These are phyloP conservation scores for Gossypium longicalyx DNA, from an alignment of 345 rosid species.

Conservation along the genomic window DNA sequence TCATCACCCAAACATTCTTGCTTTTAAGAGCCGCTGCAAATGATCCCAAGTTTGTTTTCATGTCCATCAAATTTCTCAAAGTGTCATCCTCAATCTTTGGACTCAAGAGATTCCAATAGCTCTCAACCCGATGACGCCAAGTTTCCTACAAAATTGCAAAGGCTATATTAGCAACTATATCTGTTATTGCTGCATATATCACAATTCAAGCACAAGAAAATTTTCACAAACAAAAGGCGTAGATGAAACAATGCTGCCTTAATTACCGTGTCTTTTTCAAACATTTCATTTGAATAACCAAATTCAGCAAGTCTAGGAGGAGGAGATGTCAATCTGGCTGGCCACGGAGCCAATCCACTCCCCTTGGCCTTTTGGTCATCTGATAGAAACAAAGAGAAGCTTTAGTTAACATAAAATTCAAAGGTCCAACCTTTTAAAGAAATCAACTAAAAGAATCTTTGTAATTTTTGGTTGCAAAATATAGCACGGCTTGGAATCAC, in stretches of 20 bases:
- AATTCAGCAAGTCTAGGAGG: slow-evolving; percentile 91
- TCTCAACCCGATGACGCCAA: slow-evolving; percentile 71
- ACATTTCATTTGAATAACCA: slow-evolving; percentile 72
- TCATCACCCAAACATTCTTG: slow-evolving; percentile 95
- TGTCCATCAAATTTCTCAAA: slow-evolving; percentile 91
- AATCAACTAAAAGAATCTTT: neutral
- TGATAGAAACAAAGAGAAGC: slow-evolving; percentile 24
- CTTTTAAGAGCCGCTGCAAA: slow-evolving; percentile 84
- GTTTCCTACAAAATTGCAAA: slow-evolving; percentile 45
- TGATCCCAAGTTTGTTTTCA: slow-evolving; percentile 92
- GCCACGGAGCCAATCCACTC: slow-evolving; percentile 98
- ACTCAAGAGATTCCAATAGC: slow-evolving; percentile 75
- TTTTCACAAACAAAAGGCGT: neutral
- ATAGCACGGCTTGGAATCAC: neutral
- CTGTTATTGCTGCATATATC: neutral
- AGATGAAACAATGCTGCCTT: slow-evolving; percentile 2
- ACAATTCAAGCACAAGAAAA: slow-evolving; percentile 5
- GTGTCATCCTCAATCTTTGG: slow-evolving; percentile 65
- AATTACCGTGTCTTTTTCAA: slow-evolving; percentile 79
- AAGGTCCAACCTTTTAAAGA: neutral
- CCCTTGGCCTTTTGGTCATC: slow-evolving; percentile 77
- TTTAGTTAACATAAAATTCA: slow-evolving; percentile 12
- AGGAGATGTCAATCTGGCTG: slow-evolving; percentile 76
- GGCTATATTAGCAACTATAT: slow-evolving; percentile 11
- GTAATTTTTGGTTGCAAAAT: neutral